Evolutionary conservation across 345 rosid species (phyloP), one percentile per base, ranked within the genome.

Genomic region (Eucalyptus erythrocorys): DNA sequence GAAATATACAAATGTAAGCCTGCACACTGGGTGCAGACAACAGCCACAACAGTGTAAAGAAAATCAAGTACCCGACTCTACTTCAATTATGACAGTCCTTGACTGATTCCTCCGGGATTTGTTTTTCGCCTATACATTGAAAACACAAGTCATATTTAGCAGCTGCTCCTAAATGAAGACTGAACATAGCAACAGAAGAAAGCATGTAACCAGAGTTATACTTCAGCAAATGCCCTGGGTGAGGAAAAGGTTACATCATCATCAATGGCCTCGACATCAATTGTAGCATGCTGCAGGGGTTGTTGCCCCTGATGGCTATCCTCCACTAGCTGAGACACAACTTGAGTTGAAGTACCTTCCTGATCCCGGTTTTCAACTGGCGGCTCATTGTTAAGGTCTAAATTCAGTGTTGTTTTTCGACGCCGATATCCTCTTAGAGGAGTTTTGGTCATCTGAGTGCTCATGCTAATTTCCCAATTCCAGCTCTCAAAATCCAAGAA

Each of bases 191-290:
- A 37, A 55, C 87, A 68, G 82, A 49, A 66, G 30, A 79, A 84
- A 43, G 85, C 66, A 68, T 42, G 80, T 66, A 90, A 47, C 87
- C 88, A 84, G 59, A 45, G 50, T 88, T 90, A 92, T 88, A 98
- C 99, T 91, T 92, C 94, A 19, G 97, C 95, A 90, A 98, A 97
- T 40, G 95, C 98, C 90, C 93, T 92, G 8, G 99, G 94, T 48
- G 99, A 93, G 51, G 95, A 93, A 91, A 95, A 94, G 87, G 96
- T 85, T 90, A 95, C 97, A 86, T 95, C 99, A 84, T 98, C 99
- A 89, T 98, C 98, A 88, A 96, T 76, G 59, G 93, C 96, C 89
- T 97, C 99, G 84, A 94, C 94, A 90, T 93, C 97, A 90, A 95
- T 95, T 16, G 95, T 80, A 57, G 92, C 81, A 88, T 90, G 89